Conservation (phyloP, 495 filamentous ascomycete species). For the Daldinia decipiens region DNA sequence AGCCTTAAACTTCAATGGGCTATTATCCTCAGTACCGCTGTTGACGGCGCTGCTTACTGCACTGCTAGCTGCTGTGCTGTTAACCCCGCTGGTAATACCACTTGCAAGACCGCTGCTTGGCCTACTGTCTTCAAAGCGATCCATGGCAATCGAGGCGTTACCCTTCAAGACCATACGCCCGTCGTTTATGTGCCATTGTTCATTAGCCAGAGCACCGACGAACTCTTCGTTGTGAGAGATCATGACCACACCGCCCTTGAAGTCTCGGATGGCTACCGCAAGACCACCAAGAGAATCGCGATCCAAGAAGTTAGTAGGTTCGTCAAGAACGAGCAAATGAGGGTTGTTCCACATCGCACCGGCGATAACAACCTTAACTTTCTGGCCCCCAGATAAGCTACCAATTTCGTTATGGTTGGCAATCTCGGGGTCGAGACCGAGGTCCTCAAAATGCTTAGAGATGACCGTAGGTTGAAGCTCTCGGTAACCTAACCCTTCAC, state of each 20-base stretch:
- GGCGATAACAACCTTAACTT: constrained; percentile 99
- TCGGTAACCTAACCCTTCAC: constrained; percentile 96
- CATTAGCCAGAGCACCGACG: constrained; percentile 90
- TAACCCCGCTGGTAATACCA: constrained; percentile 59
- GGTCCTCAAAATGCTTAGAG: constrained; percentile 96
- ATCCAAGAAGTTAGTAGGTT: constrained; percentile 99
- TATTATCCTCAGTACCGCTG: constrained; percentile 80
- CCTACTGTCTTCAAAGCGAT: constrained; percentile 86
- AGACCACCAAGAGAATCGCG: constrained; percentile 95
- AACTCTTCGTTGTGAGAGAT: constrained; percentile 99
- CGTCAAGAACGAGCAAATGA: constrained; percentile 95
- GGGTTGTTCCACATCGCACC: constrained; percentile 99
- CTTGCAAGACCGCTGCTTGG: constrained; percentile 67
- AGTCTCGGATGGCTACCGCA: constrained; percentile 95
- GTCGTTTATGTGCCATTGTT: constrained; percentile 93
- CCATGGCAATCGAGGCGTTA: constrained; percentile 72
- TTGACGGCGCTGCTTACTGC: constrained; percentile 78
- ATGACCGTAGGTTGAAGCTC: constrained; percentile 91
- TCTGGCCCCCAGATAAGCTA: constrained; percentile 97
- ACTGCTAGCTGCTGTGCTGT: constrained; percentile 69
- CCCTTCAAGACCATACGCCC: constrained; percentile 88
- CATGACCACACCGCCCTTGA: constrained; percentile 97
- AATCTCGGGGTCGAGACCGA: constrained; percentile 96
- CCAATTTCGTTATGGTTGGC: constrained; percentile 99
- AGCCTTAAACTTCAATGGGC: constrained; percentile 87